These are phyloP conservation scores for Pilatotrama ljubarskyi DNA, from an alignment of 768 basidiomycete genomes.

Conservation along the genomic window DNA sequence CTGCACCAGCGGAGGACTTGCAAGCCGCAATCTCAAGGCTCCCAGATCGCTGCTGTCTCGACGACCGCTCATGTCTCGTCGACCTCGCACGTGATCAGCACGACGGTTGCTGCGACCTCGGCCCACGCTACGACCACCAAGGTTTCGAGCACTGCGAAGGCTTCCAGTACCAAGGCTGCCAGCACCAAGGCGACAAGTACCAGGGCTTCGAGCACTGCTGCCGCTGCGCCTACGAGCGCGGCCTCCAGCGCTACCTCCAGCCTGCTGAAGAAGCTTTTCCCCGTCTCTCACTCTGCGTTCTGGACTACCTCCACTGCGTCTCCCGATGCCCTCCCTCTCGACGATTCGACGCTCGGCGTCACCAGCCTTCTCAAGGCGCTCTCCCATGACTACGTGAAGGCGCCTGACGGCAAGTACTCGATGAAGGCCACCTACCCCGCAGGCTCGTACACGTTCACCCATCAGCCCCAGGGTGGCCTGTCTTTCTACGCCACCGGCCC, in stretches of 20 bases:
- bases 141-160: neutral
- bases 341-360: slow-evolving; percentile 30
- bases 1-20: slow-evolving; percentile 10
- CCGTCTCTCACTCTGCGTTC: slow-evolving; percentile 22
- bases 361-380: slow-evolving; percentile 25
- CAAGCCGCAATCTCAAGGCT: neutral
- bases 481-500: slow-evolving; percentile 74
- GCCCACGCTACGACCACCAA: neutral
- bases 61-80: neutral
- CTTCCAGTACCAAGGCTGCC: neutral
- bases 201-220: neutral
- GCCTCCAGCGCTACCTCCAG: neutral
- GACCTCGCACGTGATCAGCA: neutral
- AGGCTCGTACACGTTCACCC: slow-evolving; percentile 55
- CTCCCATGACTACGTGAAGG: slow-evolving; percentile 27
- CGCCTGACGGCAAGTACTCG: slow-evolving; percentile 28
- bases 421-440: slow-evolving; percentile 32
- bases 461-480: slow-evolving; percentile 54
- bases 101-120: neutral
- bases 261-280: slow-evolving; percentile 26
- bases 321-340: slow-evolving; percentile 26
- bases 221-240: slow-evolving; percentile 1
- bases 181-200: neutral
- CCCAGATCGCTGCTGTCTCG: slow-evolving; percentile 1
- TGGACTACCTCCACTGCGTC: slow-evolving; percentile 31